Percentiles rank a stretch among this genome's conserved stretches.
Evolutionary conservation across 1,284 basidiomycete genomes (phyloP).

Genomic region (Cryptococcus sp.): DNA sequence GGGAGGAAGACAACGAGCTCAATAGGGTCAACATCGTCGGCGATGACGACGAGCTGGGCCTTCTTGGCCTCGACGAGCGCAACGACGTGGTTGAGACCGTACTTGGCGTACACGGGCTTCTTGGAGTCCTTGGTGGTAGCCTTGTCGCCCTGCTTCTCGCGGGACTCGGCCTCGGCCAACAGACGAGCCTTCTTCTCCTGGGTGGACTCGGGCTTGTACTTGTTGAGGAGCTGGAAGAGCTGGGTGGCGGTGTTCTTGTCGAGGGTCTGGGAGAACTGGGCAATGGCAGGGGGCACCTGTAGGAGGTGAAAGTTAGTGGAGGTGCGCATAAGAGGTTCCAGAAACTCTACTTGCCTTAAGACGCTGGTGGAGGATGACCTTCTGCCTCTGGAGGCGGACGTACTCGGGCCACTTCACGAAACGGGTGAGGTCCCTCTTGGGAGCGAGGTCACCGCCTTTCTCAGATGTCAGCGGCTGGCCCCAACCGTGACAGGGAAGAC

Average conservation of each 20-base stretch:
- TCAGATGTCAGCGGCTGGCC: conserved; percentile 1
- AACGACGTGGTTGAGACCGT: conserved; percentile 94
- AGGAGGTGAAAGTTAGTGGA: background rate
- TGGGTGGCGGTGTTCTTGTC: conserved; percentile 99
- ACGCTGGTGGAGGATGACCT: conserved; percentile 97
- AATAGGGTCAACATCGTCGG: conserved; percentile 97
- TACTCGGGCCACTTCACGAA: conserved; percentile 99
- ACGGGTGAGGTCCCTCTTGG: conserved; percentile 85
- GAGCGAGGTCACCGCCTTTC: conserved; percentile 89
- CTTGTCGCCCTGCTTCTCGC: conserved; percentile 55
- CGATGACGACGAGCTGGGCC: conserved; percentile 93
- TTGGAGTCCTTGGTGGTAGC: conserved; percentile 63
- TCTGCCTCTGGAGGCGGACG: conserved; percentile 95
- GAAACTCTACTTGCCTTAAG: conserved; percentile 62
- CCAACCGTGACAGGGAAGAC: background rate
- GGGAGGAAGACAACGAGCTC: conserved; percentile 98
- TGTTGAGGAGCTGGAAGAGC: conserved; percentile 97
- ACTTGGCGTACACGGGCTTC: conserved; percentile 94
- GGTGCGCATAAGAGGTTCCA: background rate
- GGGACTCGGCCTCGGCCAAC: conserved; percentile 68
- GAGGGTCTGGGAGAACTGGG: conserved; percentile 95
- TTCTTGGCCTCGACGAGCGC: conserved; percentile 97
- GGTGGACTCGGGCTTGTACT: conserved; percentile 68
- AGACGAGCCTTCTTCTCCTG: conserved; percentile 98
- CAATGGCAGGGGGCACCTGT: conserved; percentile 88